Evolutionary conservation across 306 rosid genomes (phyloP).

Genomic region (Inga leiocalycina): DNA sequence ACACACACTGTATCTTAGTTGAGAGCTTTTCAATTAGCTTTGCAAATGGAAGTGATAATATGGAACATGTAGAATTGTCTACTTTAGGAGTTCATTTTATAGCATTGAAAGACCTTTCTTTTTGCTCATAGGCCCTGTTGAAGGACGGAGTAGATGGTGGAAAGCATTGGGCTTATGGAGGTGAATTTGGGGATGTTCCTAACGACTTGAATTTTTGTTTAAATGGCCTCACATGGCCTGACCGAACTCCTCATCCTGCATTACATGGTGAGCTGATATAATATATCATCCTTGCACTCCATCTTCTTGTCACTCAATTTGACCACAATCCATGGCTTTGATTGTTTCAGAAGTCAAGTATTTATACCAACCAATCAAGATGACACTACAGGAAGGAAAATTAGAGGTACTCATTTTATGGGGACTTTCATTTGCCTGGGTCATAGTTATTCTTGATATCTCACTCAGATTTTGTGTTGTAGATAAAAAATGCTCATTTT

Average conservation of each 20-base stretch:
- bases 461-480: slow-evolving; percentile 36
- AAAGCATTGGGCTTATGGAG: slow-evolving; percentile 96
- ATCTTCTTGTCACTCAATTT: not conserved
- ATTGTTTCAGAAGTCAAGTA: slow-evolving; percentile 80
- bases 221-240: slow-evolving; percentile 81
- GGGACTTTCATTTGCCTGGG: slow-evolving; percentile 13
- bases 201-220: slow-evolving; percentile 90
- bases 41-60: not conserved
- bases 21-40: not conserved
- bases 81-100: not conserved
- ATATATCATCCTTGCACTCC: slow-evolving; percentile 9
- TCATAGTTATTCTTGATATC: slow-evolving; percentile 20
- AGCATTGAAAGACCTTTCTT: slow-evolving; percentile 12
- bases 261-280: slow-evolving; percentile 61
- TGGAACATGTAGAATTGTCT: not conserved
- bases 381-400: slow-evolving; percentile 53
- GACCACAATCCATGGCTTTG: slow-evolving; percentile 17
- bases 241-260: slow-evolving; percentile 95
- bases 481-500: slow-evolving; percentile 77
- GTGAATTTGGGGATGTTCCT: slow-evolving; percentile 92
- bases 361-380: slow-evolving; percentile 86
- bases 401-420: slow-evolving; percentile 55
- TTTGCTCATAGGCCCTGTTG: slow-evolving; percentile 59
- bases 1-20: not conserved
- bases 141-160: slow-evolving; percentile 58